phyloP scores from a whole-genome alignment of 2,329 filamentous ascomycete species.

The Fusarium drepaniforme region DNA sequence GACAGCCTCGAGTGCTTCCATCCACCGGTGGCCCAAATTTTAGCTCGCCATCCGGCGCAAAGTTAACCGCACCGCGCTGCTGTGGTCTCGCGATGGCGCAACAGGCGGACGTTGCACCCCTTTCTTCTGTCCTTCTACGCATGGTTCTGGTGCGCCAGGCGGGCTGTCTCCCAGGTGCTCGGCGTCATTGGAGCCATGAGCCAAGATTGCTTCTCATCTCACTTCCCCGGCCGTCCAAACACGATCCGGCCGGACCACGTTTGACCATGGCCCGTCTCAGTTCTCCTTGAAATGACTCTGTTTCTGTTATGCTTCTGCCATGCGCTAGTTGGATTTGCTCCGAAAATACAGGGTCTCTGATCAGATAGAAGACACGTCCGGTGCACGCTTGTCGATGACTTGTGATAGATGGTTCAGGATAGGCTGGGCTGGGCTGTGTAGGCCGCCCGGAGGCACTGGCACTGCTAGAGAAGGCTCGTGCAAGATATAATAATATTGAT shows the following conservation, averaged over 20 bases:
- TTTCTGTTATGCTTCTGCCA: slow-evolving; percentile 24
- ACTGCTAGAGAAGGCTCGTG: neutral
- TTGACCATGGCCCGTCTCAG: slow-evolving; percentile 10
- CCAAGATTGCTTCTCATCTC: slow-evolving; percentile 31
- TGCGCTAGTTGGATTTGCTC: slow-evolving; percentile 18
- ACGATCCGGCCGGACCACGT: slow-evolving; percentile 17
- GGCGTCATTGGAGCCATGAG: slow-evolving; percentile 19
- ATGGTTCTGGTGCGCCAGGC: slow-evolving; percentile 19
- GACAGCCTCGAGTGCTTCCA: slow-evolving; percentile 32
- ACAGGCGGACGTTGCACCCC: slow-evolving; percentile 32
- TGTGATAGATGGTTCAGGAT: neutral
- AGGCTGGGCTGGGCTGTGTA: neutral
- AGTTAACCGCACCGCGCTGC: slow-evolving; percentile 29
- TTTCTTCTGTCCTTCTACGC: slow-evolving; percentile 36
- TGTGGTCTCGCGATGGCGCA: slow-evolving; percentile 32
- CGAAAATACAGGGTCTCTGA: slow-evolving; percentile 14
- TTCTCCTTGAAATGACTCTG: slow-evolving; percentile 5
- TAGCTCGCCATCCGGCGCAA: slow-evolving; percentile 33
- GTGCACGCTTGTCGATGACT: neutral
- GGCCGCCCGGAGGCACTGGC: neutral
- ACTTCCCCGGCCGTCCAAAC: slow-evolving; percentile 14
- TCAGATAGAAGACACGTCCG: neutral
- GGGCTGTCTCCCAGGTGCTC: slow-evolving; percentile 25
- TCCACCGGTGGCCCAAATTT: slow-evolving; percentile 22
- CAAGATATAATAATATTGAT: neutral